These are phyloP conservation scores for Saccharomycopsis olivae DNA, from an alignment of 805 yeast species.

Conservation along the genomic window DNA sequence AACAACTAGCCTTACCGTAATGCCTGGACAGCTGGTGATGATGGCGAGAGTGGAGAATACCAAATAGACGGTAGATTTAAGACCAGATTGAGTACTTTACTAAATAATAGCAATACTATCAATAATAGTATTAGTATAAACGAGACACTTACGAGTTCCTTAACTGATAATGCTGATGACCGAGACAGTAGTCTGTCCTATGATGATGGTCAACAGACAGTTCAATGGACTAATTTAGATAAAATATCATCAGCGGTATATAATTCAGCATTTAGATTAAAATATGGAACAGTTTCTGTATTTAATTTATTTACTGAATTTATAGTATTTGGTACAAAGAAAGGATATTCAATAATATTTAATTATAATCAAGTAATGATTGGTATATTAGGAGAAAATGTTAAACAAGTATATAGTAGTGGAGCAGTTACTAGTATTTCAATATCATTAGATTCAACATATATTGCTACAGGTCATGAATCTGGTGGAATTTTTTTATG, in stretches of 20 bases:
- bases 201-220: background rate
- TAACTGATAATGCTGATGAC: too few species aligned
- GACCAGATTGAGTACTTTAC: conserved; percentile 8
- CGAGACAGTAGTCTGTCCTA: too few species aligned
- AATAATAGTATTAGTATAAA: too few species aligned
- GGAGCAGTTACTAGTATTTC: conserved; percentile 47
- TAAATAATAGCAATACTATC: background rate
- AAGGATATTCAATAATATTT: conserved; percentile 56
- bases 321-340: conserved; percentile 59
- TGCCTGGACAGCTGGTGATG: background rate
- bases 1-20: background rate
- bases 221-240: conserved; percentile 6
- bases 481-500: conserved; percentile 61
- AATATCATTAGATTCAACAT: conserved; percentile 58
- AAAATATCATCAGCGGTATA: conserved; percentile 6
- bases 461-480: conserved; percentile 56
- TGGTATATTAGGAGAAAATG: conserved; percentile 29
- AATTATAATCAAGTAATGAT: conserved; percentile 54
- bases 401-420: conserved; percentile 24
- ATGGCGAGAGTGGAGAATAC: too few species aligned
- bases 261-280: conserved; percentile 6
- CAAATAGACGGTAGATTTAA: too few species aligned
- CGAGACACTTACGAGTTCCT: too few species aligned
- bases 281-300: conserved; percentile 40
- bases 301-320: conserved; percentile 33